phyloP scores from a whole-genome alignment of 73 alveolate genomes.

The Breviolum minutum region DNA sequence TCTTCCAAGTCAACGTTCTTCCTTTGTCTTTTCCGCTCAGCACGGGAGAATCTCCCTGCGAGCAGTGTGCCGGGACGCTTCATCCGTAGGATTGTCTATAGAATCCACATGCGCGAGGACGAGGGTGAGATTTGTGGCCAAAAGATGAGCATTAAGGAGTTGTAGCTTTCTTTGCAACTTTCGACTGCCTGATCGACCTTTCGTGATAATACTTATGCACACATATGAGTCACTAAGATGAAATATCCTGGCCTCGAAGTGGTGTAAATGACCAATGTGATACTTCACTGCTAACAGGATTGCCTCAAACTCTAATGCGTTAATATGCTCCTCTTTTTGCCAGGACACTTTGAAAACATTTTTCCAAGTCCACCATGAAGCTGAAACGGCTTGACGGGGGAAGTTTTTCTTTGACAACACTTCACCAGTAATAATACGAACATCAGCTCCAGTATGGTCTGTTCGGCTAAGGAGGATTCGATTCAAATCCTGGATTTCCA shows the following conservation, averaged over 20 bases:
- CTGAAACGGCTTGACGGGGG: neutral
- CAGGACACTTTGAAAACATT: neutral
- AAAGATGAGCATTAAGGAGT: neutral
- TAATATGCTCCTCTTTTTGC: neutral
- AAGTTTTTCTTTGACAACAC: neutral
- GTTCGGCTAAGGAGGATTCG: neutral
- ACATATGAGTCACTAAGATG: neutral
- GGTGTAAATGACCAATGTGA: neutral
- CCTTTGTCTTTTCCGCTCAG: neutral
- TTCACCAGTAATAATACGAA: neutral
- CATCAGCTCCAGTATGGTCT: conserved; percentile 26
- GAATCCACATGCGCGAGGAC: neutral
- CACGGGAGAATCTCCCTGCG: neutral
- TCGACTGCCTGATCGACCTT: neutral
- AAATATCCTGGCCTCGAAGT: neutral
- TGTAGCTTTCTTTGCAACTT: neutral
- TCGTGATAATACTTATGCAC: neutral
- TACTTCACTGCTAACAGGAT: neutral
- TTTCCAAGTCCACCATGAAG: conserved; percentile 17
- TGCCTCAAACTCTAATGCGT: conserved; percentile 8
- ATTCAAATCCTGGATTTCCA: neutral
- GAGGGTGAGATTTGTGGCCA: neutral
- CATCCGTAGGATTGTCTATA: conserved; percentile 3
- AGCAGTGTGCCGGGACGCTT: neutral
- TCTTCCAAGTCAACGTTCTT: neutral